A percentile compares a stretch with the other conserved stretches of the same genome.
phyloP scores from a whole-genome alignment of 1,284 basidiomycete species.

The Salmacisia buchloeana region DNA sequence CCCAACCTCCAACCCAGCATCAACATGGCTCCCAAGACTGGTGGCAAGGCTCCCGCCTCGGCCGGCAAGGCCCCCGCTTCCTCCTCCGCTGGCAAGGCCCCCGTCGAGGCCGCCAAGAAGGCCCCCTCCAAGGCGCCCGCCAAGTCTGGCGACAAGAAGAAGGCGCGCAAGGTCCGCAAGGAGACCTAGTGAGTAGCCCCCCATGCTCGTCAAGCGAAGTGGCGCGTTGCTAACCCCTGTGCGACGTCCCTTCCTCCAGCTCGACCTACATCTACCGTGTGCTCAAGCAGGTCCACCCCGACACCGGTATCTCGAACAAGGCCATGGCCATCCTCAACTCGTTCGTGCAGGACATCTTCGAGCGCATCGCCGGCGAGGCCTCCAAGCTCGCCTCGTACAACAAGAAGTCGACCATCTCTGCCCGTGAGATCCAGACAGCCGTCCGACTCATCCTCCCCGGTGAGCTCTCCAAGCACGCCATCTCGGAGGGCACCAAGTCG shows the following conservation, averaged over 20 bases:
- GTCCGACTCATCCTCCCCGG: constrained; percentile 54
- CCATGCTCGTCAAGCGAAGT: constrained; percentile 22
- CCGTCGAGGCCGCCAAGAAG: constrained; percentile 61
- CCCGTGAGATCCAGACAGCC: constrained; percentile 52
- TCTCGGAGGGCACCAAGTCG: constrained; percentile 72
- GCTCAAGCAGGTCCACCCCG: constrained; percentile 58
- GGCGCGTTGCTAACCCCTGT: constrained; percentile 15
- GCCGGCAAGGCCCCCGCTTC: not conserved
- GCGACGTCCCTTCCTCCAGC: constrained; percentile 9
- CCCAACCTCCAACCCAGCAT: constrained; percentile 14
- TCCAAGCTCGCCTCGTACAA: constrained; percentile 52
- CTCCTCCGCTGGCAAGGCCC: constrained; percentile 48
- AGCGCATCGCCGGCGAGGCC: constrained; percentile 52
- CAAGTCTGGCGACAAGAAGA: constrained; percentile 60
- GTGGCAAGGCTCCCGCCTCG: constrained; percentile 59
- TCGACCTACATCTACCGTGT: constrained; percentile 55
- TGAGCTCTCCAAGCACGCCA: constrained; percentile 74
- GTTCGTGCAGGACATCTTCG: constrained; percentile 55
- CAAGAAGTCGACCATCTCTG: constrained; percentile 52
- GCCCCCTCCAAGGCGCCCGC: constrained; percentile 53
- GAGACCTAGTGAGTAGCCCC: constrained; percentile 52
- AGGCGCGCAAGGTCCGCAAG: constrained; percentile 61
- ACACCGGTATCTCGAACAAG: constrained; percentile 56
- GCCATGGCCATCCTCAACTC: constrained; percentile 53
- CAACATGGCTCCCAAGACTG: constrained; percentile 52